Conservation (phyloP, 768 basidiomycete genomes). For the Kwoniella pini region DNA sequence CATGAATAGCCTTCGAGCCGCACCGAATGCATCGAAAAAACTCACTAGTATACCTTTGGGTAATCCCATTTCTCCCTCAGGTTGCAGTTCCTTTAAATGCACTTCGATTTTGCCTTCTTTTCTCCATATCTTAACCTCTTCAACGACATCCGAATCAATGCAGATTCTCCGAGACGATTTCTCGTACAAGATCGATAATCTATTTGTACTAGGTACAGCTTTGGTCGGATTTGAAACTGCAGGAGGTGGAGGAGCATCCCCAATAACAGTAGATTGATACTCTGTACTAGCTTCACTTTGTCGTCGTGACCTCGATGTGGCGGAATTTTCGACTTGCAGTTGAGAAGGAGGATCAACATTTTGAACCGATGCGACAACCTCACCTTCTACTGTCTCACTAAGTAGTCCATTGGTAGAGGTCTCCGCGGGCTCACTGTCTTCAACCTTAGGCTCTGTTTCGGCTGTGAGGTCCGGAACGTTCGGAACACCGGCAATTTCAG, state of each 20-base stretch:
- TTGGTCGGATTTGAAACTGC: not conserved
- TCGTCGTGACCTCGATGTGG: too few species aligned
- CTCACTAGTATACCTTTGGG: constrained; percentile 52
- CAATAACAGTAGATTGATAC: constrained; percentile 4
- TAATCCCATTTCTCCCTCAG: constrained; percentile 21
- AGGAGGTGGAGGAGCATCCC: not conserved
- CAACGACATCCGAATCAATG: constrained; percentile 83
- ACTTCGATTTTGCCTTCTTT: constrained; percentile 85
- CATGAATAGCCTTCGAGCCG: not conserved
- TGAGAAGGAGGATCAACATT: too few species aligned
- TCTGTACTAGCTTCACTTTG: not conserved
- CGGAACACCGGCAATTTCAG: too few species aligned
- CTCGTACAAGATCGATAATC: constrained; percentile 91
- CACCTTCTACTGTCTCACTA: too few species aligned
- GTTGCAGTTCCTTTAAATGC: constrained; percentile 54
- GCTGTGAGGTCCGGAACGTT: too few species aligned
- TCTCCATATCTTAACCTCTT: constrained; percentile 75
- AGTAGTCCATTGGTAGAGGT: too few species aligned
- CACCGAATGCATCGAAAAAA: not conserved
- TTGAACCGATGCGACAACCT: too few species aligned
- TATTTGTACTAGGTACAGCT: constrained; percentile 50
- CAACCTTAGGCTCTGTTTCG: too few species aligned
- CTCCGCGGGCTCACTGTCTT: too few species aligned
- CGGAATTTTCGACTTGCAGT: too few species aligned
- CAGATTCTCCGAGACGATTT: constrained; percentile 82